These are phyloP conservation scores for Fusarium virguliforme DNA, from an alignment of 2,329 filamentous ascomycete species.

Conservation along the genomic window DNA sequence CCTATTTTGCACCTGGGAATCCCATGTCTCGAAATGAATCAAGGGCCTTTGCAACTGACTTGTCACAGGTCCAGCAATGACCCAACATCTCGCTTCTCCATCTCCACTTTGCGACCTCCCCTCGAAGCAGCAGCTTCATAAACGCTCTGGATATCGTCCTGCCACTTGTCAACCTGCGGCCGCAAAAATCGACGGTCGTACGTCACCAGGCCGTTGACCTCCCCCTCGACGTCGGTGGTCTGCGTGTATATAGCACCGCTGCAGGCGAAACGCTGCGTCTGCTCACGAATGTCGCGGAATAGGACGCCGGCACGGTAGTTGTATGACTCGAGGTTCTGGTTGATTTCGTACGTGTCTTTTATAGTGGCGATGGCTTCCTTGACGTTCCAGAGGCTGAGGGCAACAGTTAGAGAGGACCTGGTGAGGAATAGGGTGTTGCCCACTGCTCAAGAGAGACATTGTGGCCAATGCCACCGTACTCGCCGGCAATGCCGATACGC, in stretches of 20 bases:
- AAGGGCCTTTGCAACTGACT: neutral
- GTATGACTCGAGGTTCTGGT: slow-evolving; percentile 71
- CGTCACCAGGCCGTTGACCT: slow-evolving; percentile 80
- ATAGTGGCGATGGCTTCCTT: slow-evolving; percentile 71
- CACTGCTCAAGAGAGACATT: slow-evolving; percentile 70
- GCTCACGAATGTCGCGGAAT: slow-evolving; percentile 73
- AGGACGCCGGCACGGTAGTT: slow-evolving; percentile 76
- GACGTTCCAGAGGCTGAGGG: slow-evolving; percentile 77
- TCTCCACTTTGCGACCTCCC: slow-evolving; percentile 23
- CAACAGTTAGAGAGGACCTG: neutral
- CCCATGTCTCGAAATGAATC: neutral
- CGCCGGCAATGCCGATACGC: slow-evolving; percentile 79
- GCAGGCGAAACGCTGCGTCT: slow-evolving; percentile 74
- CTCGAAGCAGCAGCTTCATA: slow-evolving; percentile 68
- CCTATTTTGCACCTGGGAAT: too few relatives aligned
- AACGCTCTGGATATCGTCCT: slow-evolving; percentile 70
- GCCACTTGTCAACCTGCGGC: slow-evolving; percentile 72
- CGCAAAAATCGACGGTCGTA: slow-evolving; percentile 76
- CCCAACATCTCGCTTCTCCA: neutral
- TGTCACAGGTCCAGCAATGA: slow-evolving; percentile 27
- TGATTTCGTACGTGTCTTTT: slow-evolving; percentile 78
- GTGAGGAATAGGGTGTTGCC: fast-evolving
- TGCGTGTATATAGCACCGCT: slow-evolving; percentile 81
- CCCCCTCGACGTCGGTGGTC: slow-evolving; percentile 82
- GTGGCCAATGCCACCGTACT: slow-evolving; percentile 79